phyloP scores from a whole-genome alignment of 495 filamentous ascomycete species.

The Achaetomiella virescens region DNA sequence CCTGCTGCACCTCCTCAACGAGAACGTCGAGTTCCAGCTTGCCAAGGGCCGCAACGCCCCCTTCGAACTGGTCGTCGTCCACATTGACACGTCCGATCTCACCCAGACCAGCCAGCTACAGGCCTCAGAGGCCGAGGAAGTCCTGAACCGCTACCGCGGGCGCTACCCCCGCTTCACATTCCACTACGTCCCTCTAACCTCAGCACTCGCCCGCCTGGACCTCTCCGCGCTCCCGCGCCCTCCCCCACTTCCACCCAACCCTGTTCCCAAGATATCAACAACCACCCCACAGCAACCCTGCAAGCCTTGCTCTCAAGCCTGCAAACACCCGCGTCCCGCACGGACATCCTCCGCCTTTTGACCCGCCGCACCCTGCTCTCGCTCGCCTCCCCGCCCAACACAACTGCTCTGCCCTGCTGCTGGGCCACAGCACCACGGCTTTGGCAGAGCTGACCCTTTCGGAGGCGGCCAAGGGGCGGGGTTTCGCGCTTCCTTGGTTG shows the following conservation, averaged over 20 bases:
- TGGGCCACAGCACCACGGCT: conserved; percentile 80
- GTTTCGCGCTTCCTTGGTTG: conserved; percentile 73
- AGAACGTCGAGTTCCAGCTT: conserved; percentile 56
- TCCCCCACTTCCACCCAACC: conserved; percentile 42
- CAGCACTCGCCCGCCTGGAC: too few species aligned
- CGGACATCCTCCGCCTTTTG: conserved; percentile 65
- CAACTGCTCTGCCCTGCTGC: conserved; percentile 63
- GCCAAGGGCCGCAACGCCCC: conserved; percentile 48
- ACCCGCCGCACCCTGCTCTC: conserved; percentile 63
- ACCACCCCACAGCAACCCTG: too few species aligned
- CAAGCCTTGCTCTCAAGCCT: conserved; percentile 57
- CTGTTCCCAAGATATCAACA: neutral
- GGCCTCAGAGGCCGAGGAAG: neutral
- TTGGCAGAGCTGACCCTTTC: conserved; percentile 81
- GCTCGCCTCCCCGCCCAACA: conserved; percentile 53
- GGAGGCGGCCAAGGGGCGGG: conserved; percentile 85
- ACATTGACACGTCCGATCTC: conserved; percentile 45
- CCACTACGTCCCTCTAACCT: conserved; percentile 49
- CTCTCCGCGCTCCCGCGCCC: too few species aligned
- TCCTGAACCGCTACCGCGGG: conserved; percentile 23
- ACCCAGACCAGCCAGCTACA: neutral
- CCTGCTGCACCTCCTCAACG: conserved; percentile 67
- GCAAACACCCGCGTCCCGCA: conserved; percentile 60
- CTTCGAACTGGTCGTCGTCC: conserved; percentile 61
- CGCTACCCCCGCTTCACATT: conserved; percentile 58